A percentile compares a stretch with the other conserved stretches of the same genome.
phyloP scores from a whole-genome alignment of 331 rosid genomes.

The Cydonia oblonga region DNA sequence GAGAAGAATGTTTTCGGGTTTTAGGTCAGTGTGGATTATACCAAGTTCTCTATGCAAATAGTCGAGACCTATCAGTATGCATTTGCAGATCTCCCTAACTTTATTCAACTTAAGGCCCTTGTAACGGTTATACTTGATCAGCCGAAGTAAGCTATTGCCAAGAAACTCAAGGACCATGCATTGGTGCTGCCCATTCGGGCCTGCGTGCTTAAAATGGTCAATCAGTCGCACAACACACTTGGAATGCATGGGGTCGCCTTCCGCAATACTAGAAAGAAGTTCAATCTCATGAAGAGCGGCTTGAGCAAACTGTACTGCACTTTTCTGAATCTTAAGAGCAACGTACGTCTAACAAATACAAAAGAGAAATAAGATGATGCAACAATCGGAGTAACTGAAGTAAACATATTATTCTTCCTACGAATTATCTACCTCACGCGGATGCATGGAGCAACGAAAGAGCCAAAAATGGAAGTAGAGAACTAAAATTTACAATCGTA shows the following conservation, averaged over 20 bases:
- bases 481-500: not conserved
- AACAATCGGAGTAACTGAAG: not conserved
- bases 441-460: not conserved
- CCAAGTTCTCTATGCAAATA: slow-evolving; percentile 88
- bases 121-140: slow-evolving; percentile 65
- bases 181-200: slow-evolving; percentile 94
- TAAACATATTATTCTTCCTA: not conserved
- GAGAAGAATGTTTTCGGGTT: slow-evolving; percentile 92
- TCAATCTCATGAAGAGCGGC: slow-evolving; percentile 93
- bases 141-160: slow-evolving; percentile 89
- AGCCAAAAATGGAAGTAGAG: not conserved
- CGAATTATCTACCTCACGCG: not conserved
- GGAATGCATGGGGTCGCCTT: slow-evolving; percentile 56
- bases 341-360: slow-evolving; percentile 50
- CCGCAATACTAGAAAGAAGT: slow-evolving; percentile 59
- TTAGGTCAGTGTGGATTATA: slow-evolving; percentile 83
- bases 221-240: slow-evolving; percentile 71
- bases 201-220: slow-evolving; percentile 85
- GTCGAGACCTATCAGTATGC: slow-evolving; percentile 69
- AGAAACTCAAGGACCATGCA: slow-evolving; percentile 99
- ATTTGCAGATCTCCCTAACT: slow-evolving; percentile 86
- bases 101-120: slow-evolving; percentile 60
- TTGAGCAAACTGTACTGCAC: slow-evolving; percentile 85
- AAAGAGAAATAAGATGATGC: not conserved
- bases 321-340: slow-evolving; percentile 98